phyloP scores from a whole-genome alignment of 192 early-diverging fungal genomes.

The Backusella luteola region DNA sequence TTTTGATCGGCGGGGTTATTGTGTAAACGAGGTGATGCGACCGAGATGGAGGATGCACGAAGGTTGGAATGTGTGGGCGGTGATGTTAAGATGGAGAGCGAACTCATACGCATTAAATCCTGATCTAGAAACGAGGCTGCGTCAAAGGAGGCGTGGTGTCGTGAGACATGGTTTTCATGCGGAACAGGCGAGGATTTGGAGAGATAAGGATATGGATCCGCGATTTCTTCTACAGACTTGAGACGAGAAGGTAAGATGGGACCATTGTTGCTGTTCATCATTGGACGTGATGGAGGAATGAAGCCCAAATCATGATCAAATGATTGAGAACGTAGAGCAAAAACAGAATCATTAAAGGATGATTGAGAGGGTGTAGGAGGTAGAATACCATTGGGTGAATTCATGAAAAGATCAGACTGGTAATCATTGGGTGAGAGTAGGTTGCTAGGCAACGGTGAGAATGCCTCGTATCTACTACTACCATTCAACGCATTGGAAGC shows the following conservation, averaged over 20 bases:
- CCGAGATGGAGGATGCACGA: neutral
- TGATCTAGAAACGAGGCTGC: neutral
- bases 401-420: constrained; percentile 21
- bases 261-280: neutral
- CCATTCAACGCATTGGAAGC: constrained; percentile 10
- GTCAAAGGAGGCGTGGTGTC: neutral
- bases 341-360: constrained; percentile 41
- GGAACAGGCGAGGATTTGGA: constrained; percentile 10
- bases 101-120: constrained; percentile 11
- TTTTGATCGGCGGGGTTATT: constrained; percentile 86
- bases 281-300: neutral
- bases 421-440: constrained; percentile 46
- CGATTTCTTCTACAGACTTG: neutral
- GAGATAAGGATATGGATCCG: constrained; percentile 4
- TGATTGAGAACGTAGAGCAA: constrained; percentile 35
- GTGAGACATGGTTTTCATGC: neutral
- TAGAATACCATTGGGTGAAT: neutral
- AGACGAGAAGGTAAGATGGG: neutral
- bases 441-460: constrained; percentile 51
- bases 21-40: constrained; percentile 4
- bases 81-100: neutral
- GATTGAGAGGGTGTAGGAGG: constrained; percentile 11
- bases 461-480: constrained; percentile 22
- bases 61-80: neutral
- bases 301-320: constrained; percentile 38